These are phyloP conservation scores for Postia placenta DNA, from an alignment of 768 basidiomycete genomes.

Conservation along the genomic window DNA sequence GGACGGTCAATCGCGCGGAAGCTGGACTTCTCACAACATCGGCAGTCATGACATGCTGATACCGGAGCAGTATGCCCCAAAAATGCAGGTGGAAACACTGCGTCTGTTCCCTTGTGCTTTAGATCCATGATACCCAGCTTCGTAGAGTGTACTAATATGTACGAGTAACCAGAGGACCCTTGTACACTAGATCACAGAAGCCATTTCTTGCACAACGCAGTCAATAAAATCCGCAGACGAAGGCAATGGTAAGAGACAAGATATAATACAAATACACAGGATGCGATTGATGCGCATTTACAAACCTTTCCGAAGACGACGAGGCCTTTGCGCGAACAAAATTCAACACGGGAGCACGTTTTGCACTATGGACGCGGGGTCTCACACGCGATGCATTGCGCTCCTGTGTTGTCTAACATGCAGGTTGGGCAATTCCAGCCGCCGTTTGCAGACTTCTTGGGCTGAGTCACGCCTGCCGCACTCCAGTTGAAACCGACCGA, in stretches of 20 bases:
- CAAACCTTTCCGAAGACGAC: constrained; percentile 30
- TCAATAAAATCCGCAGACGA: too few species aligned
- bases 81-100: neutral
- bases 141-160: constrained; percentile 10
- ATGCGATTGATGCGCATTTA: too few species aligned
- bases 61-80: neutral
- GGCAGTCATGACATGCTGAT: neutral
- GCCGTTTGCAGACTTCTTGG: constrained; percentile 22
- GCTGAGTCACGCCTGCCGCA: constrained; percentile 51
- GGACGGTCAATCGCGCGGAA: constrained; percentile 59
- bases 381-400: constrained; percentile 42
- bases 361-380: constrained; percentile 20
- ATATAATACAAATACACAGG: too few species aligned
- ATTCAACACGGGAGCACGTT: constrained; percentile 39
- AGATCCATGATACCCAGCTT: neutral
- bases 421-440: constrained; percentile 60
- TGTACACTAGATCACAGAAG: constrained; percentile 11
- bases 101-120: neutral
- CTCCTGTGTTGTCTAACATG: constrained; percentile 31
- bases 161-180: constrained; percentile 11
- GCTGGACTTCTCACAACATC: constrained; percentile 58
- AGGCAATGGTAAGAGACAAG: too few species aligned
- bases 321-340: constrained; percentile 58
- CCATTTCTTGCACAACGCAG: too few species aligned
- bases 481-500: constrained; percentile 49